Evolutionary conservation across 805 yeast species (phyloP).

Genomic region (Nakazawaea ernobii): DNA sequence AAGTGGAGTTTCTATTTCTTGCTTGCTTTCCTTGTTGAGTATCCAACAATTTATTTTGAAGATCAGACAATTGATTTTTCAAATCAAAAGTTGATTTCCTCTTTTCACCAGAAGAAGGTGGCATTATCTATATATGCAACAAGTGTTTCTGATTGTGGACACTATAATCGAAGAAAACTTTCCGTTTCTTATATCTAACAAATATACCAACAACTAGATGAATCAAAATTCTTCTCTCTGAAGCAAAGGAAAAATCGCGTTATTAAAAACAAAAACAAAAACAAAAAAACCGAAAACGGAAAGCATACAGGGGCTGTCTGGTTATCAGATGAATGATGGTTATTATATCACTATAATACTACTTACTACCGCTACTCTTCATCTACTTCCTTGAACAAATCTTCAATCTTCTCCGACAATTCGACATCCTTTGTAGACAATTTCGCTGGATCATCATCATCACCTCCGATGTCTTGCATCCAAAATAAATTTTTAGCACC

Average conservation of each 20-base stretch:
- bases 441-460: slow-evolving; percentile 52
- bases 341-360: slow-evolving; percentile 3
- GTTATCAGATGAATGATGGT: not conserved
- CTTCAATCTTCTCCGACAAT: slow-evolving; percentile 41
- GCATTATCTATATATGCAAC: not conserved
- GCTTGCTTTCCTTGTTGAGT: slow-evolving; percentile 13
- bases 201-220: no score
- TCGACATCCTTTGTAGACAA: slow-evolving; percentile 55
- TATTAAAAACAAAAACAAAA: not conserved
- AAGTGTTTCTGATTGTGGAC: no score
- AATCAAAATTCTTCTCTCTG: not conserved
- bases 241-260: not conserved
- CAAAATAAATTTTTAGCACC: slow-evolving; percentile 50
- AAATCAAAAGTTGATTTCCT: slow-evolving; percentile 26
- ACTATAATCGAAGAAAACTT: no score
- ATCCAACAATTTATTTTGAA: slow-evolving; percentile 33
- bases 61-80: slow-evolving; percentile 35
- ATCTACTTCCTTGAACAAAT: slow-evolving; percentile 37
- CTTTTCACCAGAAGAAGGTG: slow-evolving; percentile 1
- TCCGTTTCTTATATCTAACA: no score
- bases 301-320: not conserved
- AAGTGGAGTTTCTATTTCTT: slow-evolving; percentile 13
- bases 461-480: slow-evolving; percentile 69
- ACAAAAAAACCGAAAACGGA: not conserved
- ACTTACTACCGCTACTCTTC: slow-evolving; percentile 29